These are phyloP conservation scores for Stereocaulon alpinum DNA, from an alignment of 495 filamentous ascomycete species.

Conservation along the genomic window DNA sequence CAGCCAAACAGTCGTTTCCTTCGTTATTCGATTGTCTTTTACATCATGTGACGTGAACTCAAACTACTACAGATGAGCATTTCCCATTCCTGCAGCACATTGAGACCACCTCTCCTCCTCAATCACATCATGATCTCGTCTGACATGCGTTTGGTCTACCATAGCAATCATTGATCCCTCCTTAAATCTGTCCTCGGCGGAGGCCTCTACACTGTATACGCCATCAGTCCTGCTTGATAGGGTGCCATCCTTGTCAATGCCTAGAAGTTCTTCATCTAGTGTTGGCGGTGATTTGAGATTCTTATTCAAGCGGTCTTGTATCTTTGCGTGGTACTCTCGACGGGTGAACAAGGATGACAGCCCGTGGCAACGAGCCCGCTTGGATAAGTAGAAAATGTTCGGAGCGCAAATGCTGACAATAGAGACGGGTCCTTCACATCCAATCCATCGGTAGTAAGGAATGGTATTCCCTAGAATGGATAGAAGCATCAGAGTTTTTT, in stretches of 20 bases:
- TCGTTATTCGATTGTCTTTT: too few species aligned
- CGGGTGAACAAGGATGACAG: background rate
- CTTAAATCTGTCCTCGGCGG: background rate
- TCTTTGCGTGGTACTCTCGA: background rate
- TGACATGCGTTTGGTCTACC: background rate
- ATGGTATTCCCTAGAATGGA: background rate
- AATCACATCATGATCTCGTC: background rate
- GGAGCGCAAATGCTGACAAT: constrained; percentile 4
- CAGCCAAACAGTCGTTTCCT: too few species aligned
- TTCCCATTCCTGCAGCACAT: background rate
- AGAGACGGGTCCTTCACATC: background rate
- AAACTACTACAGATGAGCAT: background rate
- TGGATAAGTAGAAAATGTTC: background rate
- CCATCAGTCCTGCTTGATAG: background rate
- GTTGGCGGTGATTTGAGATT: background rate
- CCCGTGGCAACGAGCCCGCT: background rate
- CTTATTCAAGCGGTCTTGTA: background rate
- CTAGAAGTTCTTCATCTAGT: background rate
- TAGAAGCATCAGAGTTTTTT: background rate
- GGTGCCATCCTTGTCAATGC: background rate
- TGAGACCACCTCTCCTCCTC: background rate
- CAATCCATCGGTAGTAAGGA: background rate
- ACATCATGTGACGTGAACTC: too few species aligned
- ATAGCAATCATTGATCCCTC: background rate
- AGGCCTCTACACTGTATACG: background rate